phyloP scores from a whole-genome alignment of 2,329 filamentous ascomycete species.

The Beauveria varroae region DNA sequence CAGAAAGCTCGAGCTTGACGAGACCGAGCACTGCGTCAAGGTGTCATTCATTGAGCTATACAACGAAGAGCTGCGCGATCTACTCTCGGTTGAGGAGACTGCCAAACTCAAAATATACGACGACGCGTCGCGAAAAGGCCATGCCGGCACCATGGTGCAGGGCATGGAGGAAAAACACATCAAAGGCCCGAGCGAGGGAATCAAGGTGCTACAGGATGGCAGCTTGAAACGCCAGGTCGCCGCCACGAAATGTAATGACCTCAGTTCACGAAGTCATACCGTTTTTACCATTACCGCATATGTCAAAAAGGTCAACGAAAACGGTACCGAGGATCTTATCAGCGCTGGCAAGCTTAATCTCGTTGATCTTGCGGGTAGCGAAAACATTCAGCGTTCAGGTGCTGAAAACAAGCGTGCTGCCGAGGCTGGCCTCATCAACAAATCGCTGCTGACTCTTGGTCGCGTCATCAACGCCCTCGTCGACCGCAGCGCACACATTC shows the following conservation, averaged over 20 bases:
- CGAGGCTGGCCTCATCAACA: constrained; percentile 96
- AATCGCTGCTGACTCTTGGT: constrained; percentile 88
- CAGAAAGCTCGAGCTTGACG: constrained; percentile 69
- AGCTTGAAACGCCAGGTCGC: constrained; percentile 96
- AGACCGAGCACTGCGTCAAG: constrained; percentile 81
- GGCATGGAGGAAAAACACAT: constrained; percentile 98
- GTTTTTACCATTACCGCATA: constrained; percentile 94
- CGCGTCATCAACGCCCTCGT: constrained; percentile 97
- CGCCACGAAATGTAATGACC: constrained; percentile 98
- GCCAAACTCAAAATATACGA: constrained; percentile 94
- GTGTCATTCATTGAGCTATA: constrained; percentile 98
- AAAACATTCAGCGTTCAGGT: constrained; percentile 94
- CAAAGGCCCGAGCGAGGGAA: constrained; percentile 73
- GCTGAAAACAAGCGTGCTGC: constrained; percentile 96
- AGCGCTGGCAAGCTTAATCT: constrained; percentile 91
- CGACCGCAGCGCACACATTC: constrained; percentile 83
- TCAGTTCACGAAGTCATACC: constrained; percentile 94
- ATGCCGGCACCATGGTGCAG: constrained; percentile 80
- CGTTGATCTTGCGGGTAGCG: constrained; percentile 92
- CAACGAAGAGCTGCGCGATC: constrained; percentile 91
- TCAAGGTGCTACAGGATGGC: constrained; percentile 80
- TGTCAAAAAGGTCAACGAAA: constrained; percentile 71
- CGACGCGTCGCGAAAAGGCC: constrained; percentile 78
- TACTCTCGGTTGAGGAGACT: constrained; percentile 74
- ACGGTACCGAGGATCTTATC: constrained; percentile 82